phyloP scores from a whole-genome alignment of 2,329 filamentous ascomycete species.

The Aspergillus tanneri region DNA sequence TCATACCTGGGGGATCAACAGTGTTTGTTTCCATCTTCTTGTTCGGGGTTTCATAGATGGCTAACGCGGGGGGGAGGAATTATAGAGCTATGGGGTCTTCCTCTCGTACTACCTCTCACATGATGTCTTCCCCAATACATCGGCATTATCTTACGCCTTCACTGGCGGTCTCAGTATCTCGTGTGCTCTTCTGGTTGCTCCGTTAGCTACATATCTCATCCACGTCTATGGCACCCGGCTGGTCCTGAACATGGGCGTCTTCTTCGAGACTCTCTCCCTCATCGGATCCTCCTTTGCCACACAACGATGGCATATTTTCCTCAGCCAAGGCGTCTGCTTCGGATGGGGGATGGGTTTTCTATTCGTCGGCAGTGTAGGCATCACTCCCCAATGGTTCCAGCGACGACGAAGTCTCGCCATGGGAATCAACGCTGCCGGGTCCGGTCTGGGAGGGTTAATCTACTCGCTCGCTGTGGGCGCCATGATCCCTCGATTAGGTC shows the following conservation, averaged over 20 bases:
- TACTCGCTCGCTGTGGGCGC: conserved; percentile 60
- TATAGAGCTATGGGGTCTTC: conserved; percentile 56
- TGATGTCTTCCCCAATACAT: conserved; percentile 56
- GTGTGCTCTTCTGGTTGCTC: conserved; percentile 57
- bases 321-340: conserved; percentile 61
- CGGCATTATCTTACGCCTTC: conserved; percentile 58
- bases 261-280: conserved; percentile 55
- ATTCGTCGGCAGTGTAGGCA: conserved; percentile 57
- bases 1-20: conserved; percentile 75
- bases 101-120: conserved; percentile 59
- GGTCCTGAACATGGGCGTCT: conserved; percentile 56
- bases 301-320: conserved; percentile 60
- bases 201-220: conserved; percentile 55
- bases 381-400: conserved; percentile 63
- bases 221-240: conserved; percentile 54
- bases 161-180: conserved; percentile 61
- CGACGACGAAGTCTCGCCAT: conserved; percentile 59
- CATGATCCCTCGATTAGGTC: conserved; percentile 56
- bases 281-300: conserved; percentile 58
- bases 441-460: conserved; percentile 59
- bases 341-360: conserved; percentile 63
- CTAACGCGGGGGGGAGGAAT: no score
- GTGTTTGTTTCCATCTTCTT: conserved; percentile 38
- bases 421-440: conserved; percentile 59
- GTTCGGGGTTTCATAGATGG: no score